Evolutionary conservation across 1,284 basidiomycete species (phyloP).

Genomic region (Anthracocystis panici-leucophaei): DNA sequence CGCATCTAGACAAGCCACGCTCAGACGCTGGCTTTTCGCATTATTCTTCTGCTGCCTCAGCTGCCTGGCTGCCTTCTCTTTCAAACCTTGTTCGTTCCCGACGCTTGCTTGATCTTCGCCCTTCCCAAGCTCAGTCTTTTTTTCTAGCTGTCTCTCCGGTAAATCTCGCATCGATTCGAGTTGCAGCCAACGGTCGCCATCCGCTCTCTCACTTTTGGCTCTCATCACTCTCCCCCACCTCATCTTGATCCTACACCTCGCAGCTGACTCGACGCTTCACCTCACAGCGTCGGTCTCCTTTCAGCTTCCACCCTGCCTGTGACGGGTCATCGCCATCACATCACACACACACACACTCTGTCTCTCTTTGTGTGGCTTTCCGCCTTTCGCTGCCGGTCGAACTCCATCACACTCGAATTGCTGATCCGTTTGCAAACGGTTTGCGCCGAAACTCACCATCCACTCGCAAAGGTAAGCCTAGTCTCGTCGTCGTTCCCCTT

Average conservation of each 20-base stretch:
- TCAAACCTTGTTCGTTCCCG: not conserved
- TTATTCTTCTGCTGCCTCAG: not conserved
- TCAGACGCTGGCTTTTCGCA: not conserved
- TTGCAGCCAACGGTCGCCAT: constrained; percentile 3
- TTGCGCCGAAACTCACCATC: not conserved
- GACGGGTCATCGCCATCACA: constrained; percentile 5
- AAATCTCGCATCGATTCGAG: not conserved
- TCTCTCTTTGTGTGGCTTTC: not conserved
- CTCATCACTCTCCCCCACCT: constrained; percentile 5
- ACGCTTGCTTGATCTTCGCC: constrained; percentile 4
- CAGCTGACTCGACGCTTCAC: constrained; percentile 6
- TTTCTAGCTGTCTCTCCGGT: not conserved
- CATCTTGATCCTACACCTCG: constrained; percentile 2
- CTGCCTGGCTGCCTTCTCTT: not conserved
- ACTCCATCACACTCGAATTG: not conserved
- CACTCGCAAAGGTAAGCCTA: constrained; percentile 2
- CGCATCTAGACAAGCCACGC: too few relatives aligned
- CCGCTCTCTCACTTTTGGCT: too few relatives aligned
- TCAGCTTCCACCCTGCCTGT: not conserved
- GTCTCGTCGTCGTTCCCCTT: not conserved
- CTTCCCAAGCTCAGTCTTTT: not conserved
- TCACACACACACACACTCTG: not conserved
- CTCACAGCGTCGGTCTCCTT: not conserved
- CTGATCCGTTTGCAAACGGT: not conserved
- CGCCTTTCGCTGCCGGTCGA: constrained; percentile 6